phyloP scores from a whole-genome alignment of 495 filamentous ascomycete genomes.

The Viridothelium virens region DNA sequence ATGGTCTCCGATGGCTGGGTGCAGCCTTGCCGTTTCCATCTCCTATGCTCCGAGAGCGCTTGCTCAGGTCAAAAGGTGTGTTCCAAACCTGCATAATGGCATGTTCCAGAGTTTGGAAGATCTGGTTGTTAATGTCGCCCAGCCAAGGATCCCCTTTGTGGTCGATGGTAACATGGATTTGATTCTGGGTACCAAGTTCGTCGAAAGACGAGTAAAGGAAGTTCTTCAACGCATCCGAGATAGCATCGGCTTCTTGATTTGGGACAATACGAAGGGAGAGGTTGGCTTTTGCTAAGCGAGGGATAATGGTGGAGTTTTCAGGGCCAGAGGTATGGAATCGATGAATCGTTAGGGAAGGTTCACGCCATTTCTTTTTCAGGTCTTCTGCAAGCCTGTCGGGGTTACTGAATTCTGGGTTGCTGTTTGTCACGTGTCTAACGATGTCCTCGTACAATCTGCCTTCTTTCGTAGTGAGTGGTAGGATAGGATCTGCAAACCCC shows the following conservation, averaged over 20 bases:
- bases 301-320: constrained; percentile 74
- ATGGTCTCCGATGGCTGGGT: constrained; percentile 17
- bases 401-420: constrained; percentile 60
- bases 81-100: constrained; percentile 82
- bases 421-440: constrained; percentile 60
- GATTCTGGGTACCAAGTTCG: constrained; percentile 66
- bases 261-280: constrained; percentile 90
- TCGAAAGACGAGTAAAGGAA: constrained; percentile 68
- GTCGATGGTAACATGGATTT: constrained; percentile 73
- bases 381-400: constrained; percentile 61
- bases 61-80: constrained; percentile 30
- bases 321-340: constrained; percentile 83
- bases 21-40: not conserved
- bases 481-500: constrained; percentile 77
- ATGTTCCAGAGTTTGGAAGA: constrained; percentile 80
- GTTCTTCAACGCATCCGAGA: constrained; percentile 55
- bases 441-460: constrained; percentile 78
- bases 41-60: not conserved
- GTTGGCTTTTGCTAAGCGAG: constrained; percentile 72
- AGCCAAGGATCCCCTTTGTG: constrained; percentile 95
- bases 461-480: constrained; percentile 66
- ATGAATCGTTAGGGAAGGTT: constrained; percentile 88
- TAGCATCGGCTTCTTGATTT: constrained; percentile 72
- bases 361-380: constrained; percentile 91
- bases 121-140: constrained; percentile 80